Evolutionary conservation across 2,329 filamentous ascomycete species (phyloP).

Genomic region (Decorospora gaudefroyi): DNA sequence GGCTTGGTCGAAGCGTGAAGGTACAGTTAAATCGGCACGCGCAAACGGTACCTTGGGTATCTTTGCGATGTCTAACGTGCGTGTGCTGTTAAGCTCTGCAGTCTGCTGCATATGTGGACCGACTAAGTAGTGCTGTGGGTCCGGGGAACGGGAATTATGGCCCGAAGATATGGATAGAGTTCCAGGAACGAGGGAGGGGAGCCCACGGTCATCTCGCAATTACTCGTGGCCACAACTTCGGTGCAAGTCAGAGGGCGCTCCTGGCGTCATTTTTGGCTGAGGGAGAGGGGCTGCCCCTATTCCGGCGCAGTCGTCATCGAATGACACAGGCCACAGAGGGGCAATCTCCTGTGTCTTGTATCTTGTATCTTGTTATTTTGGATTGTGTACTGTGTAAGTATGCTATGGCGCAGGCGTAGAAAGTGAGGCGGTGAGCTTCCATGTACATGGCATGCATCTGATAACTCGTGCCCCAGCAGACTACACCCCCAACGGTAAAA

Average conservation of each 20-base stretch:
- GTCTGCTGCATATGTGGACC: constrained; percentile 28
- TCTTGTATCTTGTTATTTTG: constrained; percentile 12
- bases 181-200: constrained; percentile 43
- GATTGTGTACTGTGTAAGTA: constrained; percentile 25
- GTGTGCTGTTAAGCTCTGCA: constrained; percentile 14
- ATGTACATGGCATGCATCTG: constrained; percentile 27
- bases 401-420: constrained; percentile 17
- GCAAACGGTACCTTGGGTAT: constrained; percentile 6
- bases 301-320: constrained; percentile 33
- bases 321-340: constrained; percentile 23
- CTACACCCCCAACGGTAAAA: constrained; percentile 39
- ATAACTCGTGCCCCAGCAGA: constrained; percentile 26
- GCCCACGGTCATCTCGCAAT: constrained; percentile 40
- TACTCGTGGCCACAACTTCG: constrained; percentile 31
- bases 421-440: constrained; percentile 34
- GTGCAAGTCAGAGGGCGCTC: constrained; percentile 22
- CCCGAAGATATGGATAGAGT: constrained; percentile 41
- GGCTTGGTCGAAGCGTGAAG: constrained; percentile 6
- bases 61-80: constrained; percentile 1
- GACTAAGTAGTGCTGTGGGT: constrained; percentile 34
- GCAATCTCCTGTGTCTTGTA: constrained; percentile 8
- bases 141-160: constrained; percentile 44
- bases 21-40: neutral
- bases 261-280: constrained; percentile 31
- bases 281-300: constrained; percentile 29